Base-by-base conservation (phyloP, 768 basidiomycete genomes). In the Coprinopsis marcescibilis region DNA sequence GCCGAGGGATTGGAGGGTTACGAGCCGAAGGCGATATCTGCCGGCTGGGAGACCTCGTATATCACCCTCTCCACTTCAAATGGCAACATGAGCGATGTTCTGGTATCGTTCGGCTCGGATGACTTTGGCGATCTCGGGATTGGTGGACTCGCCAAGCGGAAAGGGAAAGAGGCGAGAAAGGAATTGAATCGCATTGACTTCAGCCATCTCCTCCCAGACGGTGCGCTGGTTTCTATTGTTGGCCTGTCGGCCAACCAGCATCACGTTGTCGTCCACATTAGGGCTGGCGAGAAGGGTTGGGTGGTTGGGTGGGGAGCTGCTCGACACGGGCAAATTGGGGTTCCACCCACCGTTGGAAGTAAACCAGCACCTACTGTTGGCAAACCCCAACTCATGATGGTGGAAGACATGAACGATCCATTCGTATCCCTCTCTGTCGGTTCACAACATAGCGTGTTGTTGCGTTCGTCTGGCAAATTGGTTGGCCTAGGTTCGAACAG, bases 41-140 rank as follows among this genome's bases (percentile, higher is more conserved):
- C 83, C 0, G 72, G 81, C 35, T 96, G 93, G 92, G 86, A 95
- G 63, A 89, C 90, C 5, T 81, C 81, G 43, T 90, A 85, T 55
- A 63, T 89, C 36, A 82, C 81, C 2, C 65, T 90, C 12, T 72
- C 76, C 41, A 15, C 41, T 7, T 41, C 33, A 15, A 57, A 55
- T 42, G 53, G 60, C 13, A 68, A 60, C 4, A 57, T 58, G 20
- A 57, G 63, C 38, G 85, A 84, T 53, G 57, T 78, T 2, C 52
- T 94, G 23, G 56, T 95, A 19, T 80, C 91, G 2, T 82, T 93
- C 73, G 94, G 94, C 1, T 75, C 81, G 1, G 75, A 94, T 63
- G 91, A 91, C 58, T 91, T 83, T 56, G 91, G 89, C 2, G 83
- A 86, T 59, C 71, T 91, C 36, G 91, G 90, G 1, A 57, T 76